Conservation (phyloP, 1,284 basidiomycete species). For the Inonotus obliquus region DNA sequence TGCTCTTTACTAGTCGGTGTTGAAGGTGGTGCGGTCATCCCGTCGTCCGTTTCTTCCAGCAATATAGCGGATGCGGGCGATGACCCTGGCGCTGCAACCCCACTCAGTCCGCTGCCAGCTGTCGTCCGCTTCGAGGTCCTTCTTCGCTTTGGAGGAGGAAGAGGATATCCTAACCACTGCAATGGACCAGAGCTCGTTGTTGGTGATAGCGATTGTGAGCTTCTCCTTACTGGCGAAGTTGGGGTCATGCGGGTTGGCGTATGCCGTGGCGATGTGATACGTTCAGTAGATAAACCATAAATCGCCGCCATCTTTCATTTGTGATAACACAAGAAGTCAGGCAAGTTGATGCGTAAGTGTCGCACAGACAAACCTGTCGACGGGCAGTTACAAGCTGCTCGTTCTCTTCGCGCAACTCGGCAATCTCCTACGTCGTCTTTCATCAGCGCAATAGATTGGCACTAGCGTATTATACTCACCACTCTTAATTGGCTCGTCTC, state of each 20-base stretch:
- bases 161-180: not conserved
- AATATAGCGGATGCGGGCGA: not conserved
- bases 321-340: not conserved
- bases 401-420: not conserved
- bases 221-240: not conserved
- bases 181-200: not conserved
- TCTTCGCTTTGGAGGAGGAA: slow-evolving; percentile 8
- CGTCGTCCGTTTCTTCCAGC: not conserved
- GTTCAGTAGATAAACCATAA: slow-evolving; percentile 11
- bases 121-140: not conserved
- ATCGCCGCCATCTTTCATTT: slow-evolving; percentile 14
- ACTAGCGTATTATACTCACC: not conserved
- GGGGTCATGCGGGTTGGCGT: not conserved
- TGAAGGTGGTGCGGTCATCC: not conserved
- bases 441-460: not conserved
- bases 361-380: not conserved
- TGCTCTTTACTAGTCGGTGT: not conserved
- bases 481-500: not conserved
- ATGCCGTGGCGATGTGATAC: slow-evolving; percentile 3
- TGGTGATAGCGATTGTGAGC: slow-evolving; percentile 7
- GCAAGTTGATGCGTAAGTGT: not conserved
- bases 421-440: not conserved
- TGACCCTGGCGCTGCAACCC: not conserved
- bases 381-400: slow-evolving; percentile 9
- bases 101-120: not conserved